phyloP scores from a whole-genome alignment of 2,329 filamentous ascomycete species.

The Pyrenophora tritici-repentis region DNA sequence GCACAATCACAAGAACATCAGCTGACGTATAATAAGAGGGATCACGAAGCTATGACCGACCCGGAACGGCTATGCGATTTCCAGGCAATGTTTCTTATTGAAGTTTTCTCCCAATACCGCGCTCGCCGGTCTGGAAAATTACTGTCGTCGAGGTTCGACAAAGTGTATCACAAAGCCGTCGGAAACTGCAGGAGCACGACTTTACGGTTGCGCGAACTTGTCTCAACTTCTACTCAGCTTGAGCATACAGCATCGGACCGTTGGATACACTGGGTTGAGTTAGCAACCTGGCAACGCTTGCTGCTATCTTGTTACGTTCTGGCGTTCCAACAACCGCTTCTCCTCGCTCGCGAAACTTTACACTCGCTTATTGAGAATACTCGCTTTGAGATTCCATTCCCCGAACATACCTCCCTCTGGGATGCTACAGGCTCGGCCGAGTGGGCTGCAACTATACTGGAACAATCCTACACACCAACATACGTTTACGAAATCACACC shows the following conservation, averaged over 20 bases:
- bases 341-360: slow-evolving; percentile 34
- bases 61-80: slow-evolving; percentile 47
- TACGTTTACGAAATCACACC: slow-evolving; percentile 35
- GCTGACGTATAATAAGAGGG: slow-evolving; percentile 37
- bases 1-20: background rate
- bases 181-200: slow-evolving; percentile 24
- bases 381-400: slow-evolving; percentile 47
- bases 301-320: slow-evolving; percentile 51
- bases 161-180: slow-evolving; percentile 41
- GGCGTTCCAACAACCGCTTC: slow-evolving; percentile 46
- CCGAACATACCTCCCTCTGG: slow-evolving; percentile 45
- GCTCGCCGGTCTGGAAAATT: slow-evolving; percentile 46
- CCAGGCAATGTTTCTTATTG: slow-evolving; percentile 52
- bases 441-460: slow-evolving; percentile 32
- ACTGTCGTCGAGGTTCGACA: slow-evolving; percentile 47
- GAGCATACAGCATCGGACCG: slow-evolving; percentile 28
- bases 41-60: slow-evolving; percentile 30
- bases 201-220: slow-evolving; percentile 22
- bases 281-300: slow-evolving; percentile 43
- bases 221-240: slow-evolving; percentile 20
- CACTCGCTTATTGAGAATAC: slow-evolving; percentile 23
- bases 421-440: slow-evolving; percentile 33
- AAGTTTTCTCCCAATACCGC: slow-evolving; percentile 50
- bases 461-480: slow-evolving; percentile 22
- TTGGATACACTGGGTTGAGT: slow-evolving; percentile 44